Evolutionary conservation across 768 basidiomycete species (phyloP).

Genomic region (Infundibulicybe gibba): DNA sequence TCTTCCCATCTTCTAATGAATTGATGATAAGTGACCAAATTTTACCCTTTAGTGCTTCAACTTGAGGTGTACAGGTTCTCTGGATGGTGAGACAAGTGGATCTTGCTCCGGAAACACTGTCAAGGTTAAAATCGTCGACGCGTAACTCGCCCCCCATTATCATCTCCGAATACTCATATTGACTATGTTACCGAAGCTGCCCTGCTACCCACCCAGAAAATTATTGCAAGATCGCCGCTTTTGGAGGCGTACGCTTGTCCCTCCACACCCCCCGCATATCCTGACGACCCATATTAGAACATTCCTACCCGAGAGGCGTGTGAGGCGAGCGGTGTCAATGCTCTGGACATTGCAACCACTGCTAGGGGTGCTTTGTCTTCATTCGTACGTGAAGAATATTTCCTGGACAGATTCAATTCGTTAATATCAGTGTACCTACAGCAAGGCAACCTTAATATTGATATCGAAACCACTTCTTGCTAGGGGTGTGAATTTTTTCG

Average conservation of each 20-base stretch:
- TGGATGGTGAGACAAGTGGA: slow-evolving; percentile 21
- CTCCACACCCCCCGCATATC: background rate
- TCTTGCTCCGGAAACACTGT: slow-evolving; percentile 24
- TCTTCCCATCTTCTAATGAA: too few relatives aligned
- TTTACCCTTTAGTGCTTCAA: slow-evolving; percentile 19
- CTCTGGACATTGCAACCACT: slow-evolving; percentile 28
- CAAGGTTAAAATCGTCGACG: slow-evolving; percentile 30
- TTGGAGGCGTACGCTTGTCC: slow-evolving; percentile 13
- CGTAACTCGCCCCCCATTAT: slow-evolving; percentile 6
- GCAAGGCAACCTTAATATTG: slow-evolving; percentile 22
- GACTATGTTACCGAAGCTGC: slow-evolving; percentile 11
- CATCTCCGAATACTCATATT: too few relatives aligned
- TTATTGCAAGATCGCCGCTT: slow-evolving; percentile 26
- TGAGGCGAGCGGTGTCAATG: slow-evolving; percentile 24
- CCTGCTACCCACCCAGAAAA: slow-evolving; percentile 31
- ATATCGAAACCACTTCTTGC: slow-evolving; percentile 19
- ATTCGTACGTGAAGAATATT: slow-evolving; percentile 16
- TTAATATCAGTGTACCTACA: slow-evolving; percentile 3
- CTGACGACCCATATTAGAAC: slow-evolving; percentile 8
- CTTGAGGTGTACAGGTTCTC: slow-evolving; percentile 21
- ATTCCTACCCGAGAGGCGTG: slow-evolving; percentile 24
- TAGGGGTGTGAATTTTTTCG: background rate
- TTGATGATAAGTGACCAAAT: too few relatives aligned
- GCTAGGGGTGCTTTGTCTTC: slow-evolving; percentile 25
- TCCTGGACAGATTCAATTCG: background rate